Percentiles rank a stretch among this genome's conserved stretches.
These are phyloP conservation scores for Colletotrichum liaoningense DNA, from an alignment of 2,329 filamentous ascomycete genomes.

Conservation along the genomic window DNA sequence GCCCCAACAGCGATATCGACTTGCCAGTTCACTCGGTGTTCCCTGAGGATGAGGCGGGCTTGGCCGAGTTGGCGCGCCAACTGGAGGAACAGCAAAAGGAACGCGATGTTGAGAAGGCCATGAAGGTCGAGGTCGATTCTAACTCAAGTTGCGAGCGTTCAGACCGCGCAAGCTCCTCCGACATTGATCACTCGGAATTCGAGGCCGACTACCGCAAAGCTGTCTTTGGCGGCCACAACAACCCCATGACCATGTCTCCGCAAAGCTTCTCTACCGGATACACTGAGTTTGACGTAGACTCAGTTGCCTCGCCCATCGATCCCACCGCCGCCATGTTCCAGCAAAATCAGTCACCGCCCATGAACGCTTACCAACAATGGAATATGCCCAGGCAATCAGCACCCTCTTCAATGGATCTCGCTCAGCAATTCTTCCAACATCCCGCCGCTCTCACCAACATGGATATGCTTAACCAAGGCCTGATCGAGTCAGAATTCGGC, in stretches of 20 bases:
- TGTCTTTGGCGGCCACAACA: conserved; percentile 52
- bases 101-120: conserved; percentile 46
- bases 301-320: conserved; percentile 48
- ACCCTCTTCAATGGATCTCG: conserved; percentile 48
- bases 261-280: conserved; percentile 60
- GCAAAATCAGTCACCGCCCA: conserved; percentile 46
- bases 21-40: conserved; percentile 68
- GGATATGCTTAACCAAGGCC: conserved; percentile 60
- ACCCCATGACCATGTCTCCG: conserved; percentile 62
- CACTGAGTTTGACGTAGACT: conserved; percentile 56
- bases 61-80: conserved; percentile 67
- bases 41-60: conserved; percentile 70
- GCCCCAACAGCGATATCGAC: conserved; percentile 70
- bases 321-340: conserved; percentile 48
- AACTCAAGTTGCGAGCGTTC: conserved; percentile 47
- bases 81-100: conserved; percentile 60
- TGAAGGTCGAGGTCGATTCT: conserved; percentile 49
- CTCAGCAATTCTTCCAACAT: conserved; percentile 56
- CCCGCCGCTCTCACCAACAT: conserved; percentile 54
- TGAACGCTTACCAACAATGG: conserved; percentile 44
- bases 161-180: conserved; percentile 65
- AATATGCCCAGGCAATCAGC: conserved; percentile 24
- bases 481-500: conserved; percentile 64
- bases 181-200: conserved; percentile 66
- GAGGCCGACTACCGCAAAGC: conserved; percentile 65